Conservation (phyloP, 306 rosid species). For the Arachis stenosperma region DNA sequence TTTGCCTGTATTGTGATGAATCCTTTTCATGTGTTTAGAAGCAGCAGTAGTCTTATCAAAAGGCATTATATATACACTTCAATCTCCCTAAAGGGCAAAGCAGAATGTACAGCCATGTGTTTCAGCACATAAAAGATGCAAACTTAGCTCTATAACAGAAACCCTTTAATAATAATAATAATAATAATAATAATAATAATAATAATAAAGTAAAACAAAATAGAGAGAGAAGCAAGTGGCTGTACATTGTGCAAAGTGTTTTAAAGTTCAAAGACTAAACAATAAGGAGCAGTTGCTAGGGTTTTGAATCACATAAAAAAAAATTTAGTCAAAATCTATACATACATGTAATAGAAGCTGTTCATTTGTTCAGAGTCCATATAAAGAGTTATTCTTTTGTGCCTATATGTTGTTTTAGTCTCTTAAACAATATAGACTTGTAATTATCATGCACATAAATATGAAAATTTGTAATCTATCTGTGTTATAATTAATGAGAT, state of each 20-base stretch:
- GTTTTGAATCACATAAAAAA: slow-evolving; percentile 36
- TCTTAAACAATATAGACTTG: background rate
- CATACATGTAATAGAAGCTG: background rate
- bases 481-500: too few relatives aligned
- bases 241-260: background rate
- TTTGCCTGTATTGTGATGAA: slow-evolving; percentile 29
- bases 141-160: slow-evolving; percentile 58
- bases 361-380: background rate
- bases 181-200: background rate
- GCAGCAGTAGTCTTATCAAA: slow-evolving; percentile 30
- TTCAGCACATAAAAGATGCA: slow-evolving; percentile 64
- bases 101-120: slow-evolving; percentile 62
- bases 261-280: background rate
- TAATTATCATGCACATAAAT: slow-evolving; percentile 5
- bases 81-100: slow-evolving; percentile 53
- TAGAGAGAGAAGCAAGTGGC: background rate
- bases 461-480: too few relatives aligned
- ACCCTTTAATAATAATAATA: background rate
- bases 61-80: slow-evolving; percentile 40
- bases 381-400: background rate
- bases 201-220: background rate
- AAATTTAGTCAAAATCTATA: slow-evolving; percentile 3
- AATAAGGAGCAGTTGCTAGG: slow-evolving; percentile 47
- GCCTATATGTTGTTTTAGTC: slow-evolving; percentile 6
- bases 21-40: slow-evolving; percentile 42